A percentile compares a stretch with the other conserved stretches of the same genome.
These are phyloP conservation scores for Castanopsis chinensis DNA, from an alignment of 306 rosid genomes.

Conservation along the genomic window DNA sequence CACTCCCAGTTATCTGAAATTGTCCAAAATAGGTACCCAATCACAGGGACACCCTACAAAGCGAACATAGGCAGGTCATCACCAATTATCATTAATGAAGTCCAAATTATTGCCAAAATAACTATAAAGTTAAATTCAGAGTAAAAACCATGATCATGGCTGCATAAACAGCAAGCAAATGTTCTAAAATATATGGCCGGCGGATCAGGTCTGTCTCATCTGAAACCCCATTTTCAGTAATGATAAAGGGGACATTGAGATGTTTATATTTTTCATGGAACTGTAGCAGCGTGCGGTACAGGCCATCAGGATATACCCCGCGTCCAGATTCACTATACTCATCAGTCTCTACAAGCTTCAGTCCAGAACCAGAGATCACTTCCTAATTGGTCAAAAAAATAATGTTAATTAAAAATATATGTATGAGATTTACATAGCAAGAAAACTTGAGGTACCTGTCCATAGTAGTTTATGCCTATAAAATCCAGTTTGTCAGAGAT, in stretches of 20 bases:
- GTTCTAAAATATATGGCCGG: conserved; percentile 82
- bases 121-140: conserved; percentile 10
- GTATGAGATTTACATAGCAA: conserved; percentile 13
- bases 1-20: conserved; percentile 98
- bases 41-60: conserved; percentile 73
- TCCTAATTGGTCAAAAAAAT: conserved; percentile 49
- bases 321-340: conserved; percentile 99
- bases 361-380: conserved; percentile 75
- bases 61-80: conserved; percentile 22
- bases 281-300: conserved; percentile 85
- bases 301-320: conserved; percentile 97
- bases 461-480: conserved; percentile 93
- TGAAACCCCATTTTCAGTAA: conserved; percentile 86
- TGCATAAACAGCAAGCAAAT: conserved; percentile 77
- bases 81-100: conserved; percentile 15
- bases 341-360: conserved; percentile 82
- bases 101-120: conserved; percentile 2
- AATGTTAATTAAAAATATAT: conserved; percentile 17
- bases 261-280: conserved; percentile 91
- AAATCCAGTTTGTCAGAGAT: conserved; percentile 81
- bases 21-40: conserved; percentile 81
- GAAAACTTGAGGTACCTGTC: conserved; percentile 64
- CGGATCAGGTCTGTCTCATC: conserved; percentile 94
- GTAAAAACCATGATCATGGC: conserved; percentile 72
- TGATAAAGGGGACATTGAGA: conserved; percentile 73